These are phyloP conservation scores for Blepharisma stoltei DNA, from an alignment of 73 alveolate genomes.

Conservation along the genomic window DNA sequence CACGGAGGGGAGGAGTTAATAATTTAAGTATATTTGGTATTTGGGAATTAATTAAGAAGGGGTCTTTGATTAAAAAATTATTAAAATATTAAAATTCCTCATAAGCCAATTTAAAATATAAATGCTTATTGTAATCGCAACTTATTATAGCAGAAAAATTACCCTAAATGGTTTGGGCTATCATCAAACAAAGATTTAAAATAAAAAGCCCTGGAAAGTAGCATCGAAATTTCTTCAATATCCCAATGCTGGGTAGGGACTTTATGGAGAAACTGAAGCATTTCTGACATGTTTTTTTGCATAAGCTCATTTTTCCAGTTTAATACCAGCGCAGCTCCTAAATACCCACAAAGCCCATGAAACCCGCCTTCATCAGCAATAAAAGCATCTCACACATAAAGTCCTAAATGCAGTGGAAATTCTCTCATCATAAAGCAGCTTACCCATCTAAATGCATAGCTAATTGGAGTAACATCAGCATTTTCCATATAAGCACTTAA, in stretches of 20 bases:
- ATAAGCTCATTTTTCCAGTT: neutral
- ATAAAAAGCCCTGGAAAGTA: neutral
- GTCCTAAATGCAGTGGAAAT: neutral
- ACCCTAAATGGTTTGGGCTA: neutral
- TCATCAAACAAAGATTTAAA: neutral
- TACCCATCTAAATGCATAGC: neutral
- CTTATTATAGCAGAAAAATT: neutral
- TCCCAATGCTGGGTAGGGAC: neutral
- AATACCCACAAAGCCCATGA: neutral
- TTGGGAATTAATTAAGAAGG: too few species aligned
- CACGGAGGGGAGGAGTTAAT: too few species aligned
- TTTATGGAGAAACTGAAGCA: neutral
- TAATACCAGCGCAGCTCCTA: neutral
- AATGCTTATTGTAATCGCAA: too few species aligned
- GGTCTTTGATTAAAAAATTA: too few species aligned
- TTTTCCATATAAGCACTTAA: neutral
- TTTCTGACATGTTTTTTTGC: neutral
- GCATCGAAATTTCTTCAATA: neutral
- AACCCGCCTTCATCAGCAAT: neutral
- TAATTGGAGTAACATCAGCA: neutral
- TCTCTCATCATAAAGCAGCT: neutral
- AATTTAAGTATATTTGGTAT: too few species aligned
- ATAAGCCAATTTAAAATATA: too few species aligned
- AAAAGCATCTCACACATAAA: neutral
- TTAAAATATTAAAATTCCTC: too few species aligned